phyloP scores from a whole-genome alignment of 2,329 filamentous ascomycete species.

The Lasiodiplodia theobromae region DNA sequence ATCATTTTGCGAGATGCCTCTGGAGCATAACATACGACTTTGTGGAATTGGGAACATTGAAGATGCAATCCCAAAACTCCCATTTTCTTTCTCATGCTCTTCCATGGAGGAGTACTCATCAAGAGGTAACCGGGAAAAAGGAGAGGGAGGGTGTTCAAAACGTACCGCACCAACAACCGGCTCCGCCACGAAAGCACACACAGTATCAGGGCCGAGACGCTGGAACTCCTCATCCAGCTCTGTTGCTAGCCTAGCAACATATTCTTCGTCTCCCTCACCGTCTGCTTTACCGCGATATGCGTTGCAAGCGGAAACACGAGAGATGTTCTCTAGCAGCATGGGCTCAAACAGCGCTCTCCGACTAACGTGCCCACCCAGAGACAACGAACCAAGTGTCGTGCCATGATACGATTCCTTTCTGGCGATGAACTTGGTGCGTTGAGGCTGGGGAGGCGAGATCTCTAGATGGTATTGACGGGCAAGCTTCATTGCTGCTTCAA shows the following conservation, averaged over 20 bases:
- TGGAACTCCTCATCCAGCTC: constrained; percentile 74
- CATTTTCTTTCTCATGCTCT: neutral
- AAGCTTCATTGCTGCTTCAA: constrained; percentile 73
- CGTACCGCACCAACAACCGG: constrained; percentile 74
- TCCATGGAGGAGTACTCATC: neutral
- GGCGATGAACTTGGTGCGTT: constrained; percentile 68
- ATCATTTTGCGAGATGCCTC: too few species aligned
- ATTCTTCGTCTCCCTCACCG: constrained; percentile 64
- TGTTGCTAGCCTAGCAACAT: constrained; percentile 65
- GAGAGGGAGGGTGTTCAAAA: constrained; percentile 30
- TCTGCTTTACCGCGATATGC: constrained; percentile 64
- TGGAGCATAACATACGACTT: too few species aligned
- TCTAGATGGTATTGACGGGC: constrained; percentile 71
- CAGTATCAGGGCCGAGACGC: constrained; percentile 67
- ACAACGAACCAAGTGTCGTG: constrained; percentile 71
- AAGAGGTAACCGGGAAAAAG: neutral
- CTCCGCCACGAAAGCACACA: constrained; percentile 77
- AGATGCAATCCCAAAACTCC: too few species aligned
- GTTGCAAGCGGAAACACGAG: constrained; percentile 71
- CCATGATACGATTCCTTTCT: constrained; percentile 74
- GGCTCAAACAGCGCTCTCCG: constrained; percentile 68
- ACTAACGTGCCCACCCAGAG: constrained; percentile 67
- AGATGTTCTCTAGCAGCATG: constrained; percentile 63
- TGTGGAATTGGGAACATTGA: too few species aligned
- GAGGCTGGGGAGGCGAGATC: constrained; percentile 58